Evolutionary conservation across 2,329 filamentous ascomycete species (phyloP).

Genomic region (Colletotrichum costaricense): DNA sequence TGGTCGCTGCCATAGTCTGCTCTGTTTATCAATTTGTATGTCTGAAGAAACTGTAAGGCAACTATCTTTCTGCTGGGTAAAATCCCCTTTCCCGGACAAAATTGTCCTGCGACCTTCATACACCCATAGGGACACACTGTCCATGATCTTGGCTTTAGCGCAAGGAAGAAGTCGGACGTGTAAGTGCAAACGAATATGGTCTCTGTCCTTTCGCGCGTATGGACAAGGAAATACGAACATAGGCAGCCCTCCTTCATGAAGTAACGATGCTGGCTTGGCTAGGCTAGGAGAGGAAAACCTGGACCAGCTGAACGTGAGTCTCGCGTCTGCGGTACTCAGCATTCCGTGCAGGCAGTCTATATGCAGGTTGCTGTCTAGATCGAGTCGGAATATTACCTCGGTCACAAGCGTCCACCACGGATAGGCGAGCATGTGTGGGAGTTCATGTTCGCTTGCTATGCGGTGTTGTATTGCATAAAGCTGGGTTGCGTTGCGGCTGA

Average conservation of each 20-base stretch:
- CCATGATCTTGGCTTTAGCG: neutral
- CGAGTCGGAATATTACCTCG: neutral
- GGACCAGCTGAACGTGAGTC: neutral
- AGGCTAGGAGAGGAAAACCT: neutral
- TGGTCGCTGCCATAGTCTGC: neutral
- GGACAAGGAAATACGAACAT: neutral
- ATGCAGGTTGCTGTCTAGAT: neutral
- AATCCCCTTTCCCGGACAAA: neutral
- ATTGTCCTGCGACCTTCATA: neutral
- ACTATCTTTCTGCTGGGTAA: neutral
- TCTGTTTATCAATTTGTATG: neutral
- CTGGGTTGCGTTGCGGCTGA: neutral
- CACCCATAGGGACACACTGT: neutral
- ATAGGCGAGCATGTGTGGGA: neutral
- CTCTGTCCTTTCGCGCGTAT: neutral
- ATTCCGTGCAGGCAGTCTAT: neutral
- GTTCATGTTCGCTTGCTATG: conserved; percentile 2
- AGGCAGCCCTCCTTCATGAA: neutral
- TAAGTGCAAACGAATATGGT: neutral
- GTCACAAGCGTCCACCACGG: neutral
- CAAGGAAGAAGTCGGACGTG: neutral
- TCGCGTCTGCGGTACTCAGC: neutral
- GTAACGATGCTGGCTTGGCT: neutral
- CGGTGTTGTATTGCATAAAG: neutral
- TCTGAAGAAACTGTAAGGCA: neutral